A percentile compares a stretch with the other conserved stretches of the same genome.
phyloP scores from a whole-genome alignment of 1,139 yeast species.

The Geotrichum aggregatum region DNA sequence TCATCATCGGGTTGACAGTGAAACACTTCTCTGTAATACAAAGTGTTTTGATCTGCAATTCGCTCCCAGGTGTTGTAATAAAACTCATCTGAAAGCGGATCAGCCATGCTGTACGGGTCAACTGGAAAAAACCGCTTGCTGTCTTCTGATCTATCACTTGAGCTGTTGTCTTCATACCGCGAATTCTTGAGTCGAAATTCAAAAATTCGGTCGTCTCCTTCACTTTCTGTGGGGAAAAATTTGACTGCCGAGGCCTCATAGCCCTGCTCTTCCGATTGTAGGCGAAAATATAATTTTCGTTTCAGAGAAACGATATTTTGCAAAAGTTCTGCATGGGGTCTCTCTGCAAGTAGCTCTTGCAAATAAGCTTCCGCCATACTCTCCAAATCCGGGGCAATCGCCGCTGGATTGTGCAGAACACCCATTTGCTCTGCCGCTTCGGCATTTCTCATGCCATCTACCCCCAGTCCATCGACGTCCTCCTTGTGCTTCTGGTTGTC shows the following conservation, averaged over 20 bases:
- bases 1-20: constrained; percentile 92
- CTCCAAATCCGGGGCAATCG: constrained; percentile 46
- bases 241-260: constrained; percentile 2
- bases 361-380: constrained; percentile 38
- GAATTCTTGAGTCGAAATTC: background rate
- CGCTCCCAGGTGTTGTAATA: constrained; percentile 87
- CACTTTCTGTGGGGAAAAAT: constrained; percentile 14
- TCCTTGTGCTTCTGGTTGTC: constrained; percentile 57
- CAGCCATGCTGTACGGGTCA: constrained; percentile 85
- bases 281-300: constrained; percentile 22
- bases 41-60: constrained; percentile 79
- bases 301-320: constrained; percentile 20
- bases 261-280: constrained; percentile 21
- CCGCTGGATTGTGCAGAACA: constrained; percentile 8
- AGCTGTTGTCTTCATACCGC: constrained; percentile 1
- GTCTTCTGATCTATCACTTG: constrained; percentile 27
- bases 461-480: constrained; percentile 76
- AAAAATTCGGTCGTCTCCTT: constrained; percentile 12
- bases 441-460: constrained; percentile 42
- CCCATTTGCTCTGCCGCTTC: constrained; percentile 22
- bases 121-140: constrained; percentile 42
- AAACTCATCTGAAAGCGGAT: constrained; percentile 74
- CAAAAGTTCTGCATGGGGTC: constrained; percentile 16
- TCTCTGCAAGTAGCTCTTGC: constrained; percentile 21
- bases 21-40: constrained; percentile 76